phyloP scores from a whole-genome alignment of 73 alveolate species.

The Tetrahymena borealis region DNA sequence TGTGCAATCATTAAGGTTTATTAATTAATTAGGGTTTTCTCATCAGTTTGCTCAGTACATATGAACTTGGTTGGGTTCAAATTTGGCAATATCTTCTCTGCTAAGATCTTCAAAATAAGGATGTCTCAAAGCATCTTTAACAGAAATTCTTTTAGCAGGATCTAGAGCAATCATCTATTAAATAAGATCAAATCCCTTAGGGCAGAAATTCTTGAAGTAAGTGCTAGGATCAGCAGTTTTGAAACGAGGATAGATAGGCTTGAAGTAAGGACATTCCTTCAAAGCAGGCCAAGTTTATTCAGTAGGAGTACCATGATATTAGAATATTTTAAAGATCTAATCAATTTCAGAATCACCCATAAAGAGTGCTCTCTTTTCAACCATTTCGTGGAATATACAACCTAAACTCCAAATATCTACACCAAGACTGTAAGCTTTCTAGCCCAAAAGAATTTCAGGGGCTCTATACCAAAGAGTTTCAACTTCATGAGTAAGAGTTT shows the following conservation, averaged over 20 bases:
- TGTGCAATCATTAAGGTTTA: background rate
- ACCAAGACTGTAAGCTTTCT: conserved; percentile 74
- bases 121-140: conserved; percentile 84
- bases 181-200: conserved; percentile 78
- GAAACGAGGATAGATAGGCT: conserved; percentile 75
- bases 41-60: background rate
- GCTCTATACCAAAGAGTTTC: conserved; percentile 96
- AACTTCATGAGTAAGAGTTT: conserved; percentile 85
- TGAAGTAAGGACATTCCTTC: conserved; percentile 66
- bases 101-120: conserved; percentile 84
- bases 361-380: conserved; percentile 80
- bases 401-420: conserved; percentile 98
- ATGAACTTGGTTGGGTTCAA: conserved; percentile 3
- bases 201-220: conserved; percentile 45
- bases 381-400: conserved; percentile 94
- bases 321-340: conserved; percentile 74
- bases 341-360: conserved; percentile 91
- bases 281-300: conserved; percentile 57
- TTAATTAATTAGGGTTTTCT: background rate
- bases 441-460: conserved; percentile 85
- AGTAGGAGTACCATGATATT: conserved; percentile 88
- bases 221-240: conserved; percentile 49
- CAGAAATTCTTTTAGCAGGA: conserved; percentile 88
- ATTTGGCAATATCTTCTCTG: conserved; percentile 34
- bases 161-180: conserved; percentile 77